Base-by-base conservation (phyloP, 768 basidiomycete species). In the Mycena crocata region DNA sequence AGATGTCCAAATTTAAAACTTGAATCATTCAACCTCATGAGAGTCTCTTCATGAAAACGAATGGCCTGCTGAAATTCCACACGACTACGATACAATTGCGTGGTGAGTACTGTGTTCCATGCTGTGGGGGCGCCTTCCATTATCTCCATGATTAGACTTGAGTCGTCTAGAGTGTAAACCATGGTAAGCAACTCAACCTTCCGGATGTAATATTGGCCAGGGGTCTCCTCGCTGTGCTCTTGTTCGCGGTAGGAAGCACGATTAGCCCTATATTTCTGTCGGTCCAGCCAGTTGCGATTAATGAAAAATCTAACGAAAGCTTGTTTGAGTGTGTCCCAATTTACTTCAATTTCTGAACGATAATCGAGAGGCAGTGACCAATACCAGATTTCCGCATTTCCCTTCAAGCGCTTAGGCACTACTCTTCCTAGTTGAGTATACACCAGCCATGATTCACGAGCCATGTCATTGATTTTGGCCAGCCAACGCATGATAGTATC, bases 161-260 rank as follows among this genome's bases (percentile, higher is more conserved):
- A 67, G 44, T 81, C 77, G 31, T 60, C 58, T 2, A 60, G 31
- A 2, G 58, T 40, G 21, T 60, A 60, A 3, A 60, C 58, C 48
- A 51, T 60, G 15, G 35, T 60, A 9, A 60, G 37, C 2, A 79
- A 64, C 34, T 76, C 75, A 2, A 45, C n/a, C 52, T 81, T 81
- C 0, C 78, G 64, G 40, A 80, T 79, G 67, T 66, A 78, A 55
- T 80, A 81, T 19, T 80, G 71, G 35, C 78, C 77, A 0, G 80
- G 79, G 2, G 70, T 75, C 48, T 81, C 80, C 2, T 49, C 40
- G 0, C 48, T 2, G 55, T 78, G 57, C 0, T 67, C 64, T 0
- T 55, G 0, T 24, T 81, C 79, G 7, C 78, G 48, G 64, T 79
- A 81, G 9, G 37, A 45, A 5, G 77, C 74, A 3, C 69, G 45